These are phyloP conservation scores for Microcera coccophila DNA, from an alignment of 2,329 filamentous ascomycete species.

Conservation along the genomic window DNA sequence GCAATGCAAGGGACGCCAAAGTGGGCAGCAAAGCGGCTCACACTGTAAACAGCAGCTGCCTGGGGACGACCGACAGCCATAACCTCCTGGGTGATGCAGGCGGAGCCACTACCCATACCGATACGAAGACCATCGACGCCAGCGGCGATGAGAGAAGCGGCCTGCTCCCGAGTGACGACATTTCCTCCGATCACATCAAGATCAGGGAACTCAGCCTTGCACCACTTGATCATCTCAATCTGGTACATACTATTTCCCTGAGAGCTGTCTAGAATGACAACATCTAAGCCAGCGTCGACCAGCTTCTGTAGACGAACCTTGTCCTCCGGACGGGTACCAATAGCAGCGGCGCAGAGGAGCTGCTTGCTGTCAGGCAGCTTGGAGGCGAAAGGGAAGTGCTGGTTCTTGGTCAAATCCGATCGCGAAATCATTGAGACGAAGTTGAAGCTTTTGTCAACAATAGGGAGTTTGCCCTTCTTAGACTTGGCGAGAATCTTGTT, in stretches of 20 bases:
- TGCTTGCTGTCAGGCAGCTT: conserved; percentile 98
- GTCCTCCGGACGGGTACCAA: conserved; percentile 92
- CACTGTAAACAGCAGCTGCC: conserved; percentile 86
- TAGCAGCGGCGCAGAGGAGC: conserved; percentile 89
- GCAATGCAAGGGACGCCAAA: conserved; percentile 98
- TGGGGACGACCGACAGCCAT: conserved; percentile 98
- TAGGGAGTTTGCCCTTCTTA: conserved; percentile 97
- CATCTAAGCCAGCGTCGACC: conserved; percentile 90
- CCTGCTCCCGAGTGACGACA: conserved; percentile 96
- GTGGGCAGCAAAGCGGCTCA: conserved; percentile 80
- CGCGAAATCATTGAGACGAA: conserved; percentile 88
- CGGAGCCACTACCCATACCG: conserved; percentile 96
- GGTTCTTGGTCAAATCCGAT: conserved; percentile 97
- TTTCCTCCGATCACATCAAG: conserved; percentile 98
- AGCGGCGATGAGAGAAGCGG: conserved; percentile 84
- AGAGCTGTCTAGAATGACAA: conserved; percentile 92
- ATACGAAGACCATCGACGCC: conserved; percentile 96
- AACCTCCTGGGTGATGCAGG: conserved; percentile 98
- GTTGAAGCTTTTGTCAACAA: conserved; percentile 79
- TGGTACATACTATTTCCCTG: conserved; percentile 99
- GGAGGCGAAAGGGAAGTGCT: conserved; percentile 92
- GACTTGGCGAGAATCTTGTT: conserved; percentile 91
- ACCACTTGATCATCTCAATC: conserved; percentile 95
- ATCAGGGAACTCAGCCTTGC: conserved; percentile 79
- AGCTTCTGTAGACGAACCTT: conserved; percentile 81